A percentile compares a stretch with the other conserved stretches of the same genome.
phyloP scores from a whole-genome alignment of 2,329 filamentous ascomycete species.

The Fusarium sp. region DNA sequence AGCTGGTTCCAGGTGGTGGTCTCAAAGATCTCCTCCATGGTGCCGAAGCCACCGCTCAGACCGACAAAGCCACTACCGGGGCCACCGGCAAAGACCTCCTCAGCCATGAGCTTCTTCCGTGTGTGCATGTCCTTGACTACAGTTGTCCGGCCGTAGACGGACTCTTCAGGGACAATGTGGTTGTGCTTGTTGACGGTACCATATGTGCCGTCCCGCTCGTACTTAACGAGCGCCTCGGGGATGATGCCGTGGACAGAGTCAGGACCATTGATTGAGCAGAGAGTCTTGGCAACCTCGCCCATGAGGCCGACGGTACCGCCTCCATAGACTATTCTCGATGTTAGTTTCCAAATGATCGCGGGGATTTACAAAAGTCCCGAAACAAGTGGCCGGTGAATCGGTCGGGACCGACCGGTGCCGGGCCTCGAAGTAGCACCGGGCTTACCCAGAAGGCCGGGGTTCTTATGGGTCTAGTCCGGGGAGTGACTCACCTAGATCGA shows the following conservation, averaged over 20 bases:
- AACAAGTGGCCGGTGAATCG: constrained; percentile 5
- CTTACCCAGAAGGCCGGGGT: not conserved
- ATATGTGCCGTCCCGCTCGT: constrained; percentile 76
- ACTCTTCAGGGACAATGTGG: constrained; percentile 71
- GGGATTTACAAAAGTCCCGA: not conserved
- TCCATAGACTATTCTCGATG: constrained; percentile 77
- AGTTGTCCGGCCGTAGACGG: constrained; percentile 83
- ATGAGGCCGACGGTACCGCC: constrained; percentile 95
- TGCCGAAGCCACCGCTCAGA: constrained; percentile 90
- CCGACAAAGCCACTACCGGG: constrained; percentile 91
- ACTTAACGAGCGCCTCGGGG: constrained; percentile 83
- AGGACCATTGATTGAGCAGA: constrained; percentile 86
- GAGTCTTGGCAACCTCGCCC: constrained; percentile 90
- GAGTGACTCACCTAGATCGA: constrained; percentile 72
- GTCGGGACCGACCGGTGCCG: constrained; percentile 9
- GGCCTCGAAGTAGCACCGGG: not conserved
- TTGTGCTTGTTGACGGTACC: constrained; percentile 58
- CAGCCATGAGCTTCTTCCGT: constrained; percentile 93
- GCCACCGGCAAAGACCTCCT: constrained; percentile 84
- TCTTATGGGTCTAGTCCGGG: constrained; percentile 1
- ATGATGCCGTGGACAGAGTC: constrained; percentile 92
- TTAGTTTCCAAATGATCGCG: constrained; percentile 17
- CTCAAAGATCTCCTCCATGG: constrained; percentile 95
- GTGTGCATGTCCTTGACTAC: constrained; percentile 97
- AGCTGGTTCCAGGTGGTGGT: constrained; percentile 95